Evolutionary conservation across 129 eudicot species (phyloP).

Genomic region (Pulicaria dysenterica): DNA sequence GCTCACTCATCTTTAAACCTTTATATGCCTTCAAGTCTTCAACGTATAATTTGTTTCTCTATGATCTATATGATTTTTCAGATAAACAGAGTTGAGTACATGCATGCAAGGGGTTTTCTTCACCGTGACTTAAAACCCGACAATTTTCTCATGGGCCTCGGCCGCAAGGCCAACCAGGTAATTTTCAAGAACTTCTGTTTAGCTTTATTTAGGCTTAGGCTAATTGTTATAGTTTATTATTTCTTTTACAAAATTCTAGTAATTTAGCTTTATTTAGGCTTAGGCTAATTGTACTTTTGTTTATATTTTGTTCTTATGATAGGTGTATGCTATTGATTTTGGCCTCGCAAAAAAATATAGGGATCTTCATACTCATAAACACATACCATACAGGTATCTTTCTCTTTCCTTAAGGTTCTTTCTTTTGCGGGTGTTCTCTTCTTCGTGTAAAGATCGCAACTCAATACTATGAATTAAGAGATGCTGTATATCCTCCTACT

Average conservation of each 20-base stretch:
- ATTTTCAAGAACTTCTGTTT: background rate
- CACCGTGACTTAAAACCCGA: conserved; percentile 99
- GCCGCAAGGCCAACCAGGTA: conserved; percentile 99
- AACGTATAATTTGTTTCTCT: conserved; percentile 1
- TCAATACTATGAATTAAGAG: no score
- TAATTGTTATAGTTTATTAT: background rate
- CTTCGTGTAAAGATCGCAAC: no score
- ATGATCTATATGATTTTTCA: conserved; percentile 31
- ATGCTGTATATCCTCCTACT: no score
- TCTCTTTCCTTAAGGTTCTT: conserved; percentile 16
- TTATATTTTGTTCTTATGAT: background rate
- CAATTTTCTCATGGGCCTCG: conserved; percentile 98
- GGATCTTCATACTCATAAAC: conserved; percentile 94
- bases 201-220: no score
- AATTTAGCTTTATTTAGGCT: conserved; percentile 1
- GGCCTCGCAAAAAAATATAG: conserved; percentile 90
- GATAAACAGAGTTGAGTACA: conserved; percentile 96
- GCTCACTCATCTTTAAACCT: background rate
- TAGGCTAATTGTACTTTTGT: background rate
- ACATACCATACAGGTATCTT: conserved; percentile 78
- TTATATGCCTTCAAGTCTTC: no score
- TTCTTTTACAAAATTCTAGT: background rate
- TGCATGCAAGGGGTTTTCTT: conserved; percentile 98
- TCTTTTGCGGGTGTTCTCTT: background rate
- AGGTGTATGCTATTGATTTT: conserved; percentile 84